Conservation (phyloP, 2,329 filamentous ascomycete species). For the Aspergillus sp. region DNA sequence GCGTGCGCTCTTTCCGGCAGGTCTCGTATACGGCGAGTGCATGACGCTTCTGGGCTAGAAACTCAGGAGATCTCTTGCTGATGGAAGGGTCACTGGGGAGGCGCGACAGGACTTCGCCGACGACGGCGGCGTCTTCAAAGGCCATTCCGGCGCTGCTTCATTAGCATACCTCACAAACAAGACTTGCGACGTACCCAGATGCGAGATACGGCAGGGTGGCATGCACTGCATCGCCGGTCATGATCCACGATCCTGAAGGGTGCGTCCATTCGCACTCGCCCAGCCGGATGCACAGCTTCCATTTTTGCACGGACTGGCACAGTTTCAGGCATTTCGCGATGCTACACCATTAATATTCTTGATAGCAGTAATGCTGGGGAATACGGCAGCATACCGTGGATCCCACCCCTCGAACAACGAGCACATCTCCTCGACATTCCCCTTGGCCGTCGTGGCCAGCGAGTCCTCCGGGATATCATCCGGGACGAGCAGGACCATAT, state of each 20-base stretch:
- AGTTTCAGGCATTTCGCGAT: conserved; percentile 58
- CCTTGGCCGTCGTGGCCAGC: conserved; percentile 46
- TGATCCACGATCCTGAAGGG: conserved; percentile 51
- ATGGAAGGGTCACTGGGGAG: conserved; percentile 40
- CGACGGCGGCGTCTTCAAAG: conserved; percentile 59
- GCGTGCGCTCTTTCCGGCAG: conserved; percentile 58
- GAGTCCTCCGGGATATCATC: conserved; percentile 53
- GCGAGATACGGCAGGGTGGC: conserved; percentile 65
- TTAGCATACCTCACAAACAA: background rate
- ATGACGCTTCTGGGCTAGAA: conserved; percentile 34
- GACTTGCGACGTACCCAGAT: background rate
- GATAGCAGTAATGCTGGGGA: too few species aligned
- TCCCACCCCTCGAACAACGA: conserved; percentile 59
- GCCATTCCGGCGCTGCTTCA: conserved; percentile 56
- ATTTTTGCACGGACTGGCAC: conserved; percentile 61
- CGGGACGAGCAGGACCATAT: conserved; percentile 62
- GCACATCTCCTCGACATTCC: conserved; percentile 55
- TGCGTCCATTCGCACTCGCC: background rate
- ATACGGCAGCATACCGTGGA: conserved; percentile 28
- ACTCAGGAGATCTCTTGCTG: conserved; percentile 23
- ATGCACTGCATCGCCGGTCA: conserved; percentile 65
- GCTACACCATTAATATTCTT: conserved; percentile 11
- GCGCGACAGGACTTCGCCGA: conserved; percentile 55
- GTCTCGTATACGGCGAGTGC: conserved; percentile 52
- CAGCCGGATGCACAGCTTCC: conserved; percentile 57